Evolutionary conservation across 352 stramenopile species (phyloP).

Genomic region (Phytophthora melonis): DNA sequence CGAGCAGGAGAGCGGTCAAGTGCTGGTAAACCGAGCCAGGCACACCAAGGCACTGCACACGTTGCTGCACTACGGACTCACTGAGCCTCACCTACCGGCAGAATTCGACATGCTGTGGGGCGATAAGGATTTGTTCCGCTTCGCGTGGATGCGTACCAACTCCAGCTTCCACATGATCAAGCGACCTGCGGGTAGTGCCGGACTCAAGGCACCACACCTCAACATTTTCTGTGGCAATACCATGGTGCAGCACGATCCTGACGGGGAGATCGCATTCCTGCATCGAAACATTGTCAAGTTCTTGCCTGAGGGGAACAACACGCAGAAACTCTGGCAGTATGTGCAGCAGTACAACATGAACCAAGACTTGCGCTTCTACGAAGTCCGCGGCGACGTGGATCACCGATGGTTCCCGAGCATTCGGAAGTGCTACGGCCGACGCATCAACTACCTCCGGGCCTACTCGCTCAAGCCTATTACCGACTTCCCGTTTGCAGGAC

Average conservation of each 20-base stretch:
- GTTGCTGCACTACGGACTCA: conserved; percentile 68
- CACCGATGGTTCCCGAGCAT: conserved; percentile 66
- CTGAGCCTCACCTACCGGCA: conserved; percentile 48
- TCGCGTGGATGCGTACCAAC: conserved; percentile 82
- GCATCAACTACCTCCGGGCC: conserved; percentile 55
- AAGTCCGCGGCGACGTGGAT: conserved; percentile 63
- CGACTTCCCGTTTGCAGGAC: conserved; percentile 66
- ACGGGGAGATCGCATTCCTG: conserved; percentile 60
- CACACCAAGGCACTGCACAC: conserved; percentile 56
- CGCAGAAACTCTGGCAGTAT: conserved; percentile 50
- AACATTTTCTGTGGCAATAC: conserved; percentile 76
- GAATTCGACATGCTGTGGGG: conserved; percentile 72
- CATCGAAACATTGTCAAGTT: conserved; percentile 77
- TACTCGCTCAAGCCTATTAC: conserved; percentile 63
- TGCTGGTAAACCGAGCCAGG: conserved; percentile 65
- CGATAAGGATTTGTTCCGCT: conserved; percentile 85
- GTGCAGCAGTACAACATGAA: conserved; percentile 62
- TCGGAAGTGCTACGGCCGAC: conserved; percentile 65
- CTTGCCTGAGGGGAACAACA: conserved; percentile 42
- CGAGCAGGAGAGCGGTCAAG: conserved; percentile 82
- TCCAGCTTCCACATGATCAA: conserved; percentile 75
- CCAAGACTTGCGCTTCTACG: conserved; percentile 52
- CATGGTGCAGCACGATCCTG: conserved; percentile 73
- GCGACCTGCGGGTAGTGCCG: conserved; percentile 54
- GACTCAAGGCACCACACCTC: conserved; percentile 44